Base-by-base conservation (phyloP, 2,329 filamentous ascomycete genomes). In the Huntiella omanensis region DNA sequence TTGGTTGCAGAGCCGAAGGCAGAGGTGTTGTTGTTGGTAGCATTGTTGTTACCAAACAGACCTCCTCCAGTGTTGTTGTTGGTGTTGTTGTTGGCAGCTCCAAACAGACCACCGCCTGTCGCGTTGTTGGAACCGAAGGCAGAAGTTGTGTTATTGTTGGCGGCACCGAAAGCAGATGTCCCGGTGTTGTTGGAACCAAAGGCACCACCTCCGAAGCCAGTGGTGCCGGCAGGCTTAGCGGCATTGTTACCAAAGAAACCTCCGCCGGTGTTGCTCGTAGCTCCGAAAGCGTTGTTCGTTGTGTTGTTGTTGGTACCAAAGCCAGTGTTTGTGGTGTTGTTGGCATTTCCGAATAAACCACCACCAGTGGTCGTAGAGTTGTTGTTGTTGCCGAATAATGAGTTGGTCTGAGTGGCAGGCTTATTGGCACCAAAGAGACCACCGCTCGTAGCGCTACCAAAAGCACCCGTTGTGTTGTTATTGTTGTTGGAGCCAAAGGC, bases 41-140 rank as follows among this genome's bases (percentile, higher is more conserved):
- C 32, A n/a, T 40, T 45, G 37, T 59, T 60, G 45, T 64, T 52
- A 55, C 66, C 67, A 44, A 73, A 71, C 4, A 71, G 55, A 13
- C 64, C 62, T 15, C 64, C 64, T 12, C 62, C 60, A 43, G 63
- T 55, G 22, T 45, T 45, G 4, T 40, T 38, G n/a, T 38, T 43
- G 19, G 40, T 57, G 56, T 5, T 41, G 5, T 55, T 47, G 3
- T 48, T 49, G 22, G 22, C 22, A 28, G 6, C 8, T 8, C 64
- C 65, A 42, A 71, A 66, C n/a, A 57, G 55, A 11, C 53, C 53
- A 17, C 50, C 49, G 3, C 54, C 47, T 17, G 51, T 52, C 16
- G 49, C 45, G 10, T 49, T 51, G 15, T 53, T 51, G 50, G 54
- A 19, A 8, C 39, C 15, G 4, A 41, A 22, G 8, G 17, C 37